phyloP scores from a whole-genome alignment of 106 monocot species.

The Allium cepa region DNA sequence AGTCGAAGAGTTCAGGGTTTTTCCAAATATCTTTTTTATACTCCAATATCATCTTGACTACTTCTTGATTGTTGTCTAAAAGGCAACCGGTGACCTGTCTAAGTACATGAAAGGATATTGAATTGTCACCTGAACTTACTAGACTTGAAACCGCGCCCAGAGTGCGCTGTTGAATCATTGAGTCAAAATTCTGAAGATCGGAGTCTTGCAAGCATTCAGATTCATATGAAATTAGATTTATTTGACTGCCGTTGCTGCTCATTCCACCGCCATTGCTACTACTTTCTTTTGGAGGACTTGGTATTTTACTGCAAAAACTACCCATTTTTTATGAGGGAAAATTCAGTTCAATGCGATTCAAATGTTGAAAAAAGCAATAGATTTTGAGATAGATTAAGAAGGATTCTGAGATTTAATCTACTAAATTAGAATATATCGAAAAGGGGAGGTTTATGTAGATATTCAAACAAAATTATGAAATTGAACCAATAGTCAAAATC shows the following conservation, averaged over 20 bases:
- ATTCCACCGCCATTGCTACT: neutral
- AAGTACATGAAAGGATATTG: conserved; percentile 43
- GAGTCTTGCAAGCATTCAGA: conserved; percentile 66
- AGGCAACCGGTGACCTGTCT: conserved; percentile 20
- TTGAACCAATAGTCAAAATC: too few species aligned
- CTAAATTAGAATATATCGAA: too few species aligned
- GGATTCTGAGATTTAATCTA: too few species aligned
- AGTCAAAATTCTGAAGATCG: conserved; percentile 64
- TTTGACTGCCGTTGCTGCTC: neutral
- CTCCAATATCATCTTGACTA: conserved; percentile 27
- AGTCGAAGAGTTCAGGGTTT: conserved; percentile 23
- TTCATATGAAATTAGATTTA: conserved; percentile 72
- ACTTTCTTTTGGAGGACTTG: neutral
- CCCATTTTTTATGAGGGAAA: conserved; percentile 26
- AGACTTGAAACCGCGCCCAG: conserved; percentile 70
- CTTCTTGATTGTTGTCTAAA: conserved; percentile 33
- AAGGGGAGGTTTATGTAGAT: too few species aligned
- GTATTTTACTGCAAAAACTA: conserved; percentile 25
- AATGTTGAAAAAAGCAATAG: too few species aligned
- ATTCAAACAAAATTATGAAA: too few species aligned
- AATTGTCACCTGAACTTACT: conserved; percentile 8
- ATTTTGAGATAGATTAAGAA: too few species aligned
- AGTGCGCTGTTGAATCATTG: conserved; percentile 62
- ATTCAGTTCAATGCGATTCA: too few species aligned
- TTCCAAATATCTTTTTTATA: conserved; percentile 35